Evolutionary conservation across 306 rosid genomes (phyloP).

Genomic region (Medicago truncatula): DNA sequence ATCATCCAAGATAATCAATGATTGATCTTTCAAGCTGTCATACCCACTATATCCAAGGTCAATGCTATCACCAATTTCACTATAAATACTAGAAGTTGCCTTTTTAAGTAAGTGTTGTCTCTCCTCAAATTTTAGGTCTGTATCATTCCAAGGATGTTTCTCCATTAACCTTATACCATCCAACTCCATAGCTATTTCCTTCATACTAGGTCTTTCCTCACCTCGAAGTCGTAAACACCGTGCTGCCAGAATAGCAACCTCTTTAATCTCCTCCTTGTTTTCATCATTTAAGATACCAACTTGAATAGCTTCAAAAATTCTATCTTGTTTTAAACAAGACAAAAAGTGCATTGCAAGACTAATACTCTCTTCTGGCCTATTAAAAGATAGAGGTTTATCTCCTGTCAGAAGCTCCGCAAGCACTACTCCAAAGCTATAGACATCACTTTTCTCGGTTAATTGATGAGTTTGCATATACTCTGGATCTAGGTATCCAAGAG

Average conservation of each 20-base stretch:
- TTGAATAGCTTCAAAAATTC: background rate
- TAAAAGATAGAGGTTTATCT: background rate
- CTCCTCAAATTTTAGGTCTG: background rate
- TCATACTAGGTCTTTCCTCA: background rate
- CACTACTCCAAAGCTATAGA: background rate
- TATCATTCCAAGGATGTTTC: background rate
- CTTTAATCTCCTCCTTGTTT: background rate
- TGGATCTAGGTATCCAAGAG: background rate
- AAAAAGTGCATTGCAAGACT: background rate
- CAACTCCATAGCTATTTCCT: background rate
- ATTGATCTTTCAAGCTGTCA: background rate
- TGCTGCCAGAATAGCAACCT: background rate
- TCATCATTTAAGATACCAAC: background rate
- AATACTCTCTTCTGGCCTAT: background rate
- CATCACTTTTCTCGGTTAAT: background rate
- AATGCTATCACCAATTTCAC: background rate
- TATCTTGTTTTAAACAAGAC: background rate
- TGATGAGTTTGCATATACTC: background rate
- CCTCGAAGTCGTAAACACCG: background rate
- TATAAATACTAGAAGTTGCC: background rate
- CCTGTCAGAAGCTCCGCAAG: background rate
- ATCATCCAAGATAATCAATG: background rate
- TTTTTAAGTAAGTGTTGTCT: background rate
- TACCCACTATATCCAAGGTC: background rate
- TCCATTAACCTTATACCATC: background rate